Evolutionary conservation across 257 asterid species (phyloP).

Genomic region (Solanum boliviense): DNA sequence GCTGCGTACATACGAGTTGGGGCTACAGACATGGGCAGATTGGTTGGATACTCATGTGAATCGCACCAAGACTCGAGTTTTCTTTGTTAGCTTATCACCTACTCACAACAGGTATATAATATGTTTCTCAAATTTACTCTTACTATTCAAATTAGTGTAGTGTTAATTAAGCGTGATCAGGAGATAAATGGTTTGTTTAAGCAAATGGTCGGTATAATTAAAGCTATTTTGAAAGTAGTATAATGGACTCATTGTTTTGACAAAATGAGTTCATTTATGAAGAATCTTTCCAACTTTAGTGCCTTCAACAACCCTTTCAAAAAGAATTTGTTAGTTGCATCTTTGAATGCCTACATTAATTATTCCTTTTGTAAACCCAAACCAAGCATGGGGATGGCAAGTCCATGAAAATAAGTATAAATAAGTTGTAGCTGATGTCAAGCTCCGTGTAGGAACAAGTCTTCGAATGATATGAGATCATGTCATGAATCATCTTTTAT

Average conservation of each 20-base stretch:
- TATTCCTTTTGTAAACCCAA: not conserved
- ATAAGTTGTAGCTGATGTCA: not conserved
- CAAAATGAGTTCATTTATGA: not conserved
- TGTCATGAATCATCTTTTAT: not conserved
- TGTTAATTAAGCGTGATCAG: not conserved
- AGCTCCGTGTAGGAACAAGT: not conserved
- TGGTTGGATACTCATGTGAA: conserved; percentile 55
- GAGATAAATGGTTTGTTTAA: not conserved
- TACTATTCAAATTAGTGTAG: not conserved
- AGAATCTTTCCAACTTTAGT: not conserved
- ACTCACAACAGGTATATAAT: conserved; percentile 24
- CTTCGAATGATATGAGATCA: not conserved
- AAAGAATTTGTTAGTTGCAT: not conserved
- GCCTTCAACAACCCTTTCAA: not conserved
- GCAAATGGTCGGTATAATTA: not conserved
- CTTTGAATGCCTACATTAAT: not conserved
- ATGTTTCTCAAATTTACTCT: not conserved
- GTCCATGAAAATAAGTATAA: not conserved
- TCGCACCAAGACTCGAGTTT: conserved; percentile 32
- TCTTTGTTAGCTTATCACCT: conserved; percentile 58
- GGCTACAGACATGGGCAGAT: conserved; percentile 52
- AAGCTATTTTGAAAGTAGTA: not conserved
- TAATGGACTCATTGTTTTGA: not conserved
- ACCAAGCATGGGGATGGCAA: not conserved
- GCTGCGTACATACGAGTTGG: conserved; percentile 41